A percentile compares a stretch with the other conserved stretches of the same genome.
These are phyloP conservation scores for Crithidia thermophila DNA, from an alignment of 208 protist species.

Conservation along the genomic window DNA sequence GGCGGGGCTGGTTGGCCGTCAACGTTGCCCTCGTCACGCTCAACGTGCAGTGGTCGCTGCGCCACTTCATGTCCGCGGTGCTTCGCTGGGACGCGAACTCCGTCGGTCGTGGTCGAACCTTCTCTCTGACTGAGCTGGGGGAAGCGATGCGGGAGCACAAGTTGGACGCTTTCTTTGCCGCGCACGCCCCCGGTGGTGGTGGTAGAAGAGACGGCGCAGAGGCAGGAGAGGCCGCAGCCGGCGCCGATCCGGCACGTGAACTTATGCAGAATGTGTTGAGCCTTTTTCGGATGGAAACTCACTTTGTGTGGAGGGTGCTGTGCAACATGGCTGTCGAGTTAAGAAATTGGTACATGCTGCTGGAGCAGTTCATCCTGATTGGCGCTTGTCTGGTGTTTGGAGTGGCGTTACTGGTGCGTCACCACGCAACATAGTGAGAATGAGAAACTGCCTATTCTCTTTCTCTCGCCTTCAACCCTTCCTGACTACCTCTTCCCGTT, in stretches of 20 bases:
- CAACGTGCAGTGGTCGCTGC: constrained; percentile 41
- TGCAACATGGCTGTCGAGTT: not conserved
- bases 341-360: constrained; percentile 19
- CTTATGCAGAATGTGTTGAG: not conserved
- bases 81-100: no score
- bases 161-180: no score
- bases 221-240: no score
- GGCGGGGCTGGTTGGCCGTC: constrained; percentile 24
- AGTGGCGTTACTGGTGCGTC: constrained; percentile 47
- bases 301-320: constrained; percentile 7
- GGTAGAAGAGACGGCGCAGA: no score
- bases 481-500: not conserved
- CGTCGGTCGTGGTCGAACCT: no score
- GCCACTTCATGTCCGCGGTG: no score
- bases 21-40: constrained; percentile 12
- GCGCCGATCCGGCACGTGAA: not conserved
- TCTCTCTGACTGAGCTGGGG: no score
- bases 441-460: constrained; percentile 10
- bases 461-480: not conserved
- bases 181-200: no score
- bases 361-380: constrained; percentile 34
- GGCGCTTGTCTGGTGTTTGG: constrained; percentile 32
- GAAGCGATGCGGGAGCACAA: no score
- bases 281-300: not conserved
- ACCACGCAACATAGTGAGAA: constrained; percentile 34